Evolutionary conservation across 805 yeast species (phyloP).

Genomic region (Alloascoidea hylecoeti): DNA sequence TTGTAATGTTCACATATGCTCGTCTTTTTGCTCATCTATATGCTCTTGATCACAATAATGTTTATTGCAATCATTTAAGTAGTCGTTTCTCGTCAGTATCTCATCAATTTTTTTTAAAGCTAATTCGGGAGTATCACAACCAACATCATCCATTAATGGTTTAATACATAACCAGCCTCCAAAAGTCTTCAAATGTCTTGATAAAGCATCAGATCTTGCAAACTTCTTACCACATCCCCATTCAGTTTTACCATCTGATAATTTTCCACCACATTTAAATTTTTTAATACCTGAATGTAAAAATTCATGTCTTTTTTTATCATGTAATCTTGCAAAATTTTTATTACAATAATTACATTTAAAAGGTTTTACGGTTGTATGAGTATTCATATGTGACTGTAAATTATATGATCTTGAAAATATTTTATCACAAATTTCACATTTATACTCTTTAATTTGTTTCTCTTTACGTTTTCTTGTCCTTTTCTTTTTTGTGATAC

Average conservation of each 20-base stretch:
- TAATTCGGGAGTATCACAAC: slow-evolving; percentile 1
- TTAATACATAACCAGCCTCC: slow-evolving; percentile 61
- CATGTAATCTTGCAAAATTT: slow-evolving; percentile 72
- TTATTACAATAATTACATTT: slow-evolving; percentile 60
- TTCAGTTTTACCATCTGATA: slow-evolving; percentile 39
- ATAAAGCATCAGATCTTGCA: slow-evolving; percentile 69
- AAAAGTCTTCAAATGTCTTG: slow-evolving; percentile 70
- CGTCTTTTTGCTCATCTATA: too few species aligned
- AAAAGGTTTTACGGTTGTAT: slow-evolving; percentile 68
- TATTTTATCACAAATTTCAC: too few species aligned
- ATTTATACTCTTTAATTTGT: too few species aligned
- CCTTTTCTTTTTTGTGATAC: too few species aligned
- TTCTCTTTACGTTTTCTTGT: too few species aligned
- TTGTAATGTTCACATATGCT: too few species aligned
- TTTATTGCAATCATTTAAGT: too few species aligned
- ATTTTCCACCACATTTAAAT: too few species aligned
- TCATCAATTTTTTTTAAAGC: not conserved
- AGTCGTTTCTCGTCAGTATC: not conserved
- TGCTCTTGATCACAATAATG: too few species aligned
- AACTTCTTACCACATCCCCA: slow-evolving; percentile 81
- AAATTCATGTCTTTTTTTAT: slow-evolving; percentile 61
- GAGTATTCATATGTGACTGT: too few species aligned
- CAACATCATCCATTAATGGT: slow-evolving; percentile 50
- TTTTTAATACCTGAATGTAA: slow-evolving; percentile 65
- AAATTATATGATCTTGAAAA: too few species aligned